Base-by-base conservation (phyloP, 768 basidiomycete species). In the Pholiota molesta region DNA sequence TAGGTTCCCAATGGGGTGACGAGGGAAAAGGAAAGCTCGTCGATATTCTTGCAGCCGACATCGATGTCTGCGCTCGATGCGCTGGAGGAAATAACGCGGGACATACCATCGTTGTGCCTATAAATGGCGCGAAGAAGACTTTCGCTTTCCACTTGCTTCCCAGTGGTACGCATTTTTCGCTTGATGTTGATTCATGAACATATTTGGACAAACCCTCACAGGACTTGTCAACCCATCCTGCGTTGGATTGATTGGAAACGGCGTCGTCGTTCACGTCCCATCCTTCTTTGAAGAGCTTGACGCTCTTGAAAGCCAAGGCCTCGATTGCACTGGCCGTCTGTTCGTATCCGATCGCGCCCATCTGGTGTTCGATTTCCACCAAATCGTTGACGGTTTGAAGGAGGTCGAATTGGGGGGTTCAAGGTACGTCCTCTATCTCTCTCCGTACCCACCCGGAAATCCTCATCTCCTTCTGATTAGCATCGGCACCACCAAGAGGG, bases 51-150 rank as follows among this genome's bases (percentile, higher is more conserved):
- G 86, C 95, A 40, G 92, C 91, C 14, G 86, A 96, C 45, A 83
- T 86, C 62, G 97, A 99, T 75, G 74, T 99, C 72, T 99, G 96
- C 70, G 97, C 95, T 19, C 86, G 97, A 52, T 98, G 95, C 73
- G 97, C 97, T 13, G 97, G 97, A 14, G 97, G 97, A 11, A 99
- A 98, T 80, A 99, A 99, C 73, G 97, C 97, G 23, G 97, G 97
- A 2, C 97, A 99, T 78, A 99, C 97, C 23, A 98, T 99, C 74
- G 90, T 99, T 65, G 93, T 88, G 5, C 88, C 90, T 5, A 74
- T 85, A 26, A 85, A 92, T 62, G 84, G 85, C 49, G 79, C 86
- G 61, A 86, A 87, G 76, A 95, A 85, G 66, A 95, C 88, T 1
- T 98, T 92, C 76, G 95, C 95, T 40, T 99, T 99, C 76, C 97